Conservation (phyloP, 495 filamentous ascomycete species). For the Aspergillus bridgeri region DNA sequence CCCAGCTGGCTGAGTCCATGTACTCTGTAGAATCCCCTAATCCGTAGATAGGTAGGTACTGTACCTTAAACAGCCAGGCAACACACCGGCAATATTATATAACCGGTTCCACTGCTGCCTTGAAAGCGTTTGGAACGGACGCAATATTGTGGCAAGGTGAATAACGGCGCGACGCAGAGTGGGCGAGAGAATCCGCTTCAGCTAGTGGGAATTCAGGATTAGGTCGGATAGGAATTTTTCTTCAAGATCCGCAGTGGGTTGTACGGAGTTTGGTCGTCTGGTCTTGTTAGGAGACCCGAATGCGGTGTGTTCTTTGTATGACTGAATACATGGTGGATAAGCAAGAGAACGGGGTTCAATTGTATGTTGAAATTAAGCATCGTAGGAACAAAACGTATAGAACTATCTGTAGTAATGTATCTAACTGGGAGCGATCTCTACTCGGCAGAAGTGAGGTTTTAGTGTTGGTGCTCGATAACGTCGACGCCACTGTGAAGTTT, state of each 20-base stretch:
- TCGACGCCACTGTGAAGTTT: no score
- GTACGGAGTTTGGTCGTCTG: slow-evolving; percentile 2
- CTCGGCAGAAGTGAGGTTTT: not conserved
- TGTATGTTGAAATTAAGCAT: no score
- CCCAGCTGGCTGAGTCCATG: not conserved
- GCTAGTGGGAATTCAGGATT: not conserved
- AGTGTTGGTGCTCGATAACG: not conserved
- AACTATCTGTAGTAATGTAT: no score
- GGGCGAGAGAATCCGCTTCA: not conserved
- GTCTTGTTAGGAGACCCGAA: slow-evolving; percentile 10
- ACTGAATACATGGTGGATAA: not conserved
- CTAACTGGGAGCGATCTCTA: not conserved
- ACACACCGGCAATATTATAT: not conserved
- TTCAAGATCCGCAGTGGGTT: slow-evolving; percentile 26
- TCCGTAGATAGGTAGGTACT: no score
- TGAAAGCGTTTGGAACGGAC: not conserved
- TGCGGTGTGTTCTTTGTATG: slow-evolving; percentile 19
- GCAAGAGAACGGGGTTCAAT: not conserved
- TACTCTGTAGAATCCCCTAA: no score
- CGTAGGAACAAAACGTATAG: no score
- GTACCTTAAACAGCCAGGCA: no score
- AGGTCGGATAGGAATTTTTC: not conserved
- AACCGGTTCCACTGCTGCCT: slow-evolving; percentile 1
- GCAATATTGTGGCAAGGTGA: not conserved
- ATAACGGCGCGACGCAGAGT: not conserved